Percentiles rank a stretch among this genome's conserved stretches.
Conservation (phyloP, 352 stramenopile genomes). For the Phytophthora litchii region DNA sequence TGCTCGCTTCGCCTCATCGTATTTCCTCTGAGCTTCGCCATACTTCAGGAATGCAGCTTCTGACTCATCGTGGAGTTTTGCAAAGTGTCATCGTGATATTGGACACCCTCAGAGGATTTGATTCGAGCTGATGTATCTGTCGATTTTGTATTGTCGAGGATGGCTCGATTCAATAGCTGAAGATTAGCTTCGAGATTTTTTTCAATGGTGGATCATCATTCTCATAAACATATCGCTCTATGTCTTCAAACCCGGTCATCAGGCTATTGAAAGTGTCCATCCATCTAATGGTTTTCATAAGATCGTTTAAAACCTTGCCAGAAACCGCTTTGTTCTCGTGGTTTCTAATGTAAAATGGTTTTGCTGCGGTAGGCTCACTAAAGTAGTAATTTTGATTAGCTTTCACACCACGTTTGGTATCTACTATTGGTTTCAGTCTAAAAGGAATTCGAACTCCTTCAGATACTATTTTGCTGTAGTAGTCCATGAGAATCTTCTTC, state of each 20-base stretch:
- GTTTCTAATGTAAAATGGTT: slow-evolving; percentile 29
- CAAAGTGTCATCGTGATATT: slow-evolving; percentile 18
- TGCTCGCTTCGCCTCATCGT: slow-evolving; percentile 7
- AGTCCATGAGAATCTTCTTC: slow-evolving; percentile 23
- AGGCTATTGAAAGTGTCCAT: slow-evolving; percentile 27
- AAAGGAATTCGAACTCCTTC: slow-evolving; percentile 21
- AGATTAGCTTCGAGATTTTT: slow-evolving; percentile 30
- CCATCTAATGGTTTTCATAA: slow-evolving; percentile 29
- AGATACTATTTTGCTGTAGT: slow-evolving; percentile 20
- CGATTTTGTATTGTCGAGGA: slow-evolving; percentile 23
- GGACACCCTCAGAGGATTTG: slow-evolving; percentile 14
- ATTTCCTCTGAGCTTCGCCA: slow-evolving; percentile 17
- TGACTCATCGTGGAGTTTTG: slow-evolving; percentile 26
- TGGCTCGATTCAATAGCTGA: slow-evolving; percentile 15
- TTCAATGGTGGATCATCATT: slow-evolving; percentile 15
- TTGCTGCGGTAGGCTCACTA: slow-evolving; percentile 19
- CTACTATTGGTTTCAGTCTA: slow-evolving; percentile 24
- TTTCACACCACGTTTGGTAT: slow-evolving; percentile 19
- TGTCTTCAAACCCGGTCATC: slow-evolving; percentile 23
- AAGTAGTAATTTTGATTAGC: slow-evolving; percentile 26
- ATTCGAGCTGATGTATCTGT: slow-evolving; percentile 24
- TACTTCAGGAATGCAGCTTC: slow-evolving; percentile 18
- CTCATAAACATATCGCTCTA: slow-evolving; percentile 22
- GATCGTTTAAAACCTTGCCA: slow-evolving; percentile 17
- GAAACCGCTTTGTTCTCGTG: slow-evolving; percentile 22